These are phyloP conservation scores for Tuber magnatum DNA, from an alignment of 495 filamentous ascomycete genomes.

Conservation along the genomic window DNA sequence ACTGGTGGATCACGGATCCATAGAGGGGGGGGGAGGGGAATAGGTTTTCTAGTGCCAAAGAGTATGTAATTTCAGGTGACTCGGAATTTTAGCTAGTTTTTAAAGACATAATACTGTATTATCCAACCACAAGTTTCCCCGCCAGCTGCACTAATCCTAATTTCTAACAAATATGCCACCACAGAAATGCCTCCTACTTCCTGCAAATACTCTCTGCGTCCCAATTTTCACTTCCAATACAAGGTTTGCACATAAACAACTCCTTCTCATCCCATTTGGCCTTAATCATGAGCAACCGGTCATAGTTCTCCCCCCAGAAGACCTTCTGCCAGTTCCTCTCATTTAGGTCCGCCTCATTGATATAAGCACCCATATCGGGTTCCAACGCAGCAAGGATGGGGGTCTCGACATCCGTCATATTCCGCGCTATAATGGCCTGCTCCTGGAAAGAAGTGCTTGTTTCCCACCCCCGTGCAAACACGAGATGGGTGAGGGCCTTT, in stretches of 20 bases:
- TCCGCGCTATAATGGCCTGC: slow-evolving; percentile 42
- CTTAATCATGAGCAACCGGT: slow-evolving; percentile 44
- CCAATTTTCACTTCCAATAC: slow-evolving; percentile 47
- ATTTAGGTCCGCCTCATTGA: slow-evolving; percentile 49
- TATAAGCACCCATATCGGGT: slow-evolving; percentile 46
- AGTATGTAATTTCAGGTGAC: neutral
- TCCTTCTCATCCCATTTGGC: slow-evolving; percentile 46
- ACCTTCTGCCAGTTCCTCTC: slow-evolving; percentile 46
- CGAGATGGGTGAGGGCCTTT: slow-evolving; percentile 44
- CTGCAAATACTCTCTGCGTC: slow-evolving; percentile 31
- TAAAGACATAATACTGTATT: neutral
- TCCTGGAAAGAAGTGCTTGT: slow-evolving; percentile 43
- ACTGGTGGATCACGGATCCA: neutral
- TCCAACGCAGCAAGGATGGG: slow-evolving; percentile 47
- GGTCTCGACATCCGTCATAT: slow-evolving; percentile 44
- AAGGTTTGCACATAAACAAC: slow-evolving; percentile 47
- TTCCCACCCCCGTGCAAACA: slow-evolving; percentile 41
- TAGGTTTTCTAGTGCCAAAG: neutral
- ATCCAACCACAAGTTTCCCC: neutral
- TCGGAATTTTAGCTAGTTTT: neutral
- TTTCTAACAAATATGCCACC: neutral
- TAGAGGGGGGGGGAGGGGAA: neutral
- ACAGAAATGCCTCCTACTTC: neutral
- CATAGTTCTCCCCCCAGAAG: slow-evolving; percentile 50
- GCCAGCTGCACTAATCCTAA: neutral